Evolutionary conservation across 2,329 filamentous ascomycete genomes (phyloP).

Genomic region (Byssochlamys sp.): DNA sequence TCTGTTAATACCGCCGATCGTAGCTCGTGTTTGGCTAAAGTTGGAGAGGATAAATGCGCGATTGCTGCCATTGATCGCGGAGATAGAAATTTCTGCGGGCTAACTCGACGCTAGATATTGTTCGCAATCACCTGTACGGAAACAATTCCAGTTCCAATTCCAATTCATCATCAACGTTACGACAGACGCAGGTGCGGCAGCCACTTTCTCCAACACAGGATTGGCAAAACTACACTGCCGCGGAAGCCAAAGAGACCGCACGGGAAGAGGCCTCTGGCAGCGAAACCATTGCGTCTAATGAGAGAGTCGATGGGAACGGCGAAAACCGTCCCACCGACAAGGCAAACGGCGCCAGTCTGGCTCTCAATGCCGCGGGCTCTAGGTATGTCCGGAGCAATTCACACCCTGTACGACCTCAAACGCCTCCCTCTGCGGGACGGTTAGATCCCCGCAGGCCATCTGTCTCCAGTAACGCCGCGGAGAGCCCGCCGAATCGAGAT

Average conservation of each 20-base stretch:
- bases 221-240: constrained; percentile 62
- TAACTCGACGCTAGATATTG: constrained; percentile 4
- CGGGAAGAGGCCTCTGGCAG: constrained; percentile 38
- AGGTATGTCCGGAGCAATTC: constrained; percentile 44
- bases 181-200: constrained; percentile 26
- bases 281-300: constrained; percentile 24
- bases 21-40: constrained; percentile 7
- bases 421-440: constrained; percentile 27
- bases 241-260: constrained; percentile 52
- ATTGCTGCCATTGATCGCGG: background rate
- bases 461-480: constrained; percentile 11
- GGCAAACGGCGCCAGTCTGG: constrained; percentile 15
- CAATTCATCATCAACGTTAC: background rate
- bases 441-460: constrained; percentile 25
- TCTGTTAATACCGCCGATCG: constrained; percentile 14
- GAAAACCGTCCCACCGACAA: constrained; percentile 22
- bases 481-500: constrained; percentile 21
- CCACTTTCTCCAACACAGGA: constrained; percentile 38
- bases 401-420: constrained; percentile 40
- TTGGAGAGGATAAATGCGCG: constrained; percentile 6
- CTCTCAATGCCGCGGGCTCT: constrained; percentile 29
- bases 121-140: constrained; percentile 1
- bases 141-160: background rate
- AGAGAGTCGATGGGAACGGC: constrained; percentile 27
- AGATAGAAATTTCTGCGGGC: background rate